phyloP scores from a whole-genome alignment of 352 stramenopile genomes.

The Phytopythium boreale region DNA sequence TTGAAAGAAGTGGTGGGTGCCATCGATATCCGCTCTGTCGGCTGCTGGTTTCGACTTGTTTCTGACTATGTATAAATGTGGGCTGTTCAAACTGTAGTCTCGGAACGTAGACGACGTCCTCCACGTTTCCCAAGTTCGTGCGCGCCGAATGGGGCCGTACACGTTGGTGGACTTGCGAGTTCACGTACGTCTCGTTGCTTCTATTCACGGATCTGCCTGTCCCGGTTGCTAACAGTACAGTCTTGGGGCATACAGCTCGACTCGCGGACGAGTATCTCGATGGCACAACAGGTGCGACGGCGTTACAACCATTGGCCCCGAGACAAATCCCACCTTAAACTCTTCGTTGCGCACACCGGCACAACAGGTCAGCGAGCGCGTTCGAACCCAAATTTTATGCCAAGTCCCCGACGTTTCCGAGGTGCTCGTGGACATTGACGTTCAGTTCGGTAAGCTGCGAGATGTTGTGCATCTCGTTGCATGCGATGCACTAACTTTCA shows the following conservation, averaged over 20 bases:
- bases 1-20: conserved; percentile 63
- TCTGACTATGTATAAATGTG: background rate
- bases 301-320: too few relatives aligned
- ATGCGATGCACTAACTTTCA: background rate
- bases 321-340: background rate
- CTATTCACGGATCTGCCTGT: background rate
- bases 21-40: background rate
- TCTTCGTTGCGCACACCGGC: background rate
- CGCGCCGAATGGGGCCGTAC: conserved; percentile 85
- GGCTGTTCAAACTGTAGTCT: conserved; percentile 30
- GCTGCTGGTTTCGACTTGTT: background rate
- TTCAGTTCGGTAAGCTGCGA: conserved; percentile 46
- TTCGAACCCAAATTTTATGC: conserved; percentile 67
- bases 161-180: conserved; percentile 83
- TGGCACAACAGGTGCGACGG: conserved; percentile 65
- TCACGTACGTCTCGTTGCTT: conserved; percentile 48
- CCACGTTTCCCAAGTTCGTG: conserved; percentile 77
- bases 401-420: conserved; percentile 80
- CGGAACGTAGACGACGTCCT: conserved; percentile 77
- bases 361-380: conserved; percentile 53
- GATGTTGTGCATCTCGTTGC: background rate
- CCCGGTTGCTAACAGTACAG: conserved; percentile 1
- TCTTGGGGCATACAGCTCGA: conserved; percentile 36
- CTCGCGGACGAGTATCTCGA: conserved; percentile 76
- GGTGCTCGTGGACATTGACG: conserved; percentile 86